Evolutionary conservation across 345 rosid genomes (phyloP), one percentile per base, ranked within the genome.

Genomic region (Salix koriyanagi): DNA sequence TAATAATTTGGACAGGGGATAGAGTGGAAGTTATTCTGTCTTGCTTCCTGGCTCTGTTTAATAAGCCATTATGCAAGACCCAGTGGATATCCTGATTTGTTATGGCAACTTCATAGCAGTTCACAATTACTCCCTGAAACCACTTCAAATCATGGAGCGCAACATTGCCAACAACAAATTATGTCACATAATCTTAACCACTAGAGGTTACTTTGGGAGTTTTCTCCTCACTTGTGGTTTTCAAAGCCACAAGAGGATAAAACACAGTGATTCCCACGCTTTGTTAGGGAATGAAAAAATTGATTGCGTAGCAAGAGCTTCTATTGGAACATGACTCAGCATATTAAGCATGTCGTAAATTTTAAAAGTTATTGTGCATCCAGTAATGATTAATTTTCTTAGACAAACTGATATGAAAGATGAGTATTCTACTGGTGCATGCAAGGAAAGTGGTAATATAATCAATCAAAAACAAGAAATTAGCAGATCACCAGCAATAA

Each of bases 391-490:
- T 23, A 6, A 54, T 32, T 30, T 21, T 15, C 12, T 72, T 3
- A 46, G 21, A 25, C 62, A 13, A 54, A 54, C 32, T 3, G 41
- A 26, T 30, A 23, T 21, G 15, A 66, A 54, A 21, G 14, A 32
- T 70, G 13, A 25, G 44, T 37, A 18, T 46, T 65, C 7, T 25
- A 41, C 9, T 28, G 18, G 41, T 44, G n/a, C 56, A 26, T 73
- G 58, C 32, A 67, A 30, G 19, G 32, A 54, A 41, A 73, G 62
- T 23, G 56, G 52, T 62, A 26, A 18, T 11, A 61, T 26, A 73
- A 73, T 73, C 78, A 50, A 75, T 67, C 41, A 54, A 18, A 52
- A 67, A 39, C 54, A 73, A 74, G 44, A 74, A 65, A 18, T 52
- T 36, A 4, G 32, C 46, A 42, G 28, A 42, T 32, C 19, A 73